phyloP scores from a whole-genome alignment of 2,329 filamentous ascomycete genomes.

The Blastomyces emzantsi region DNA sequence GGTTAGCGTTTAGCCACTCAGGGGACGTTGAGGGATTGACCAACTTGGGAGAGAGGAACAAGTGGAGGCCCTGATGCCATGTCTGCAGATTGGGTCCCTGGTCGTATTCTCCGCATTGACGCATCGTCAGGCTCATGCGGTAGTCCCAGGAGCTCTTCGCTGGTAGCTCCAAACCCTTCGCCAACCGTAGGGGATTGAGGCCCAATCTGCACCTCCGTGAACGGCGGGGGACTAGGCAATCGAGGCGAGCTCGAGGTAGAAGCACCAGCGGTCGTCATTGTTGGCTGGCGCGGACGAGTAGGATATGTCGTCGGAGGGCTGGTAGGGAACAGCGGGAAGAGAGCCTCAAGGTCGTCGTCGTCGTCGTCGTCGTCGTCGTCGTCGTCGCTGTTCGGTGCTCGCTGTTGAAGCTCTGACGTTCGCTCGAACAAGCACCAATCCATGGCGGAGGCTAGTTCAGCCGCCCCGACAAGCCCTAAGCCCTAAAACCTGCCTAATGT shows the following conservation, averaged over 20 bases:
- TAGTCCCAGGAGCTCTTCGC: constrained; percentile 45
- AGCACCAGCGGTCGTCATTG: constrained; percentile 38
- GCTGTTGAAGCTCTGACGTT: constrained; percentile 1
- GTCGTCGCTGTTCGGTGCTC: not conserved
- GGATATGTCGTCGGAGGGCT: not conserved
- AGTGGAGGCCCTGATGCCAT: constrained; percentile 90
- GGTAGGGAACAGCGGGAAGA: constrained; percentile 2
- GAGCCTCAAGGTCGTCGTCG: not conserved
- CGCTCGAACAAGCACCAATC: constrained; percentile 4
- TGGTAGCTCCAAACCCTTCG: constrained; percentile 50
- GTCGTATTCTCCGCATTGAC: constrained; percentile 75
- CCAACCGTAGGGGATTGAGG: constrained; percentile 64
- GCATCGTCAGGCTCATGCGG: constrained; percentile 58
- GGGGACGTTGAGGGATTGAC: not conserved
- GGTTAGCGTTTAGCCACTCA: constrained; percentile 7
- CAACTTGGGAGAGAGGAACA: constrained; percentile 72
- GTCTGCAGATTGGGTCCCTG: constrained; percentile 81
- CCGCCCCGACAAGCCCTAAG: constrained; percentile 24
- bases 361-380: not conserved
- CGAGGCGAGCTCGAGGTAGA: constrained; percentile 70
- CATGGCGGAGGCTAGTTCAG: constrained; percentile 6
- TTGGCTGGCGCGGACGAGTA: constrained; percentile 10
- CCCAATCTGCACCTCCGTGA: constrained; percentile 86
- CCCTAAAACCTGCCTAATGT: constrained; percentile 21
- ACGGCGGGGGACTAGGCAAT: constrained; percentile 86